Evolutionary conservation across 208 protist genomes (phyloP).

Genomic region (Leishmania mexicana): DNA sequence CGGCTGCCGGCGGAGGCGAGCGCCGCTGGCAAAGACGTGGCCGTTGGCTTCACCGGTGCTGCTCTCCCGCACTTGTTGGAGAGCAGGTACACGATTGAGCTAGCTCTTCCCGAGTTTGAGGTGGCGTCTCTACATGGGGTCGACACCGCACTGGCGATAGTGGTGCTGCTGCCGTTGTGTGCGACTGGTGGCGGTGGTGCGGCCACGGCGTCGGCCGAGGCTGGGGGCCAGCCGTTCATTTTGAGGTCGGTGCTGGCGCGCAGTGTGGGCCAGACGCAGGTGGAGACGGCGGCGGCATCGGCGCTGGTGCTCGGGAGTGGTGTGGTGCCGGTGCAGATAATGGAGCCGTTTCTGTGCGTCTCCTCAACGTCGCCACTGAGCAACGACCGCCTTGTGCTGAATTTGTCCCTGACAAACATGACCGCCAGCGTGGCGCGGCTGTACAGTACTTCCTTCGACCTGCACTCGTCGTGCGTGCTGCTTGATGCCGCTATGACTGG

Average conservation of each 20-base stretch:
- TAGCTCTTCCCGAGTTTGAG: constrained; percentile 28
- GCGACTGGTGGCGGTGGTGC: background rate
- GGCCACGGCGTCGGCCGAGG: background rate
- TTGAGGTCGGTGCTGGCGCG: constrained; percentile 30
- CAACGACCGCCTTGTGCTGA: constrained; percentile 60
- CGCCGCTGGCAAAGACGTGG: background rate
- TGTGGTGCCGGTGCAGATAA: constrained; percentile 44
- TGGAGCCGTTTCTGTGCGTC: constrained; percentile 47
- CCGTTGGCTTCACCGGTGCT: background rate
- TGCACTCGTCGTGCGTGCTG: constrained; percentile 61
- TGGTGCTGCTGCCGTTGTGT: constrained; percentile 30
- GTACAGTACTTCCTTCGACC: constrained; percentile 60
- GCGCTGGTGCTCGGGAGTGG: constrained; percentile 46
- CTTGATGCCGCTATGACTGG: constrained; percentile 14
- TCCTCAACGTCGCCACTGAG: constrained; percentile 53
- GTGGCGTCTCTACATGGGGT: constrained; percentile 16
- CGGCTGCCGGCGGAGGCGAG: constrained; percentile 12
- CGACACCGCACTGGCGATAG: constrained; percentile 31
- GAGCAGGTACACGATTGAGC: constrained; percentile 29
- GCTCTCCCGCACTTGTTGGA: constrained; percentile 19
- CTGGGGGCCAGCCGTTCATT: constrained; percentile 20
- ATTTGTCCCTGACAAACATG: constrained; percentile 64
- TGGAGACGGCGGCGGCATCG: constrained; percentile 19
- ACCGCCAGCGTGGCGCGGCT: constrained; percentile 42
- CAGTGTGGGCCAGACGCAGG: constrained; percentile 32